A percentile compares a stretch with the other conserved stretches of the same genome.
phyloP scores from a whole-genome alignment of 345 rosid species.

The Euphorbia pulcherrima region DNA sequence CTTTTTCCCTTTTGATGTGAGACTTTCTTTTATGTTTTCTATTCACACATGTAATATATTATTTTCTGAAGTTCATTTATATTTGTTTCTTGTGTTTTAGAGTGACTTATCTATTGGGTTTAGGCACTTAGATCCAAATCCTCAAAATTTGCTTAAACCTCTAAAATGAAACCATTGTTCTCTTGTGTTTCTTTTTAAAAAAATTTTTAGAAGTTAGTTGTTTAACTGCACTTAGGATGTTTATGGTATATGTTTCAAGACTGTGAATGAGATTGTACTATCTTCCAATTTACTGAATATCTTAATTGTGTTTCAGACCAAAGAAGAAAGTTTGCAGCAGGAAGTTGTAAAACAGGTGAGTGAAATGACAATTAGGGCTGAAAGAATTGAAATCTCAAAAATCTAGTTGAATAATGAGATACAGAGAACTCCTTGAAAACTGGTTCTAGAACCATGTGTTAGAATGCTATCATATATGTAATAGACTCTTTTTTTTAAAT shows the following conservation, averaged over 20 bases:
- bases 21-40: not conserved
- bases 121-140: not conserved
- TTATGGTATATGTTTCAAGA: not conserved
- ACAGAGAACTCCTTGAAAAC: not conserved
- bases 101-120: not conserved
- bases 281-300: conserved; percentile 8
- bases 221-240: not conserved
- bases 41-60: not conserved
- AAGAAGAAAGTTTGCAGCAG: conserved; percentile 69
- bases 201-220: not conserved
- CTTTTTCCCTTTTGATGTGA: not conserved
- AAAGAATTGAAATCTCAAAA: not conserved
- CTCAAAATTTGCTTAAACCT: not conserved
- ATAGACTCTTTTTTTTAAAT: too few species aligned
- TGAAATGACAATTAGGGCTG: not conserved
- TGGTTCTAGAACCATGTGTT: not conserved
- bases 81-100: not conserved
- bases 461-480: too few species aligned
- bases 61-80: not conserved
- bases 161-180: not conserved
- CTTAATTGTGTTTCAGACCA: conserved; percentile 43
- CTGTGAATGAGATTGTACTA: not conserved
- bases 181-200: not conserved
- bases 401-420: not conserved
- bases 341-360: conserved; percentile 50